These are phyloP conservation scores for Alternaria incomplexa DNA, from an alignment of 2,329 filamentous ascomycete species.

Conservation along the genomic window DNA sequence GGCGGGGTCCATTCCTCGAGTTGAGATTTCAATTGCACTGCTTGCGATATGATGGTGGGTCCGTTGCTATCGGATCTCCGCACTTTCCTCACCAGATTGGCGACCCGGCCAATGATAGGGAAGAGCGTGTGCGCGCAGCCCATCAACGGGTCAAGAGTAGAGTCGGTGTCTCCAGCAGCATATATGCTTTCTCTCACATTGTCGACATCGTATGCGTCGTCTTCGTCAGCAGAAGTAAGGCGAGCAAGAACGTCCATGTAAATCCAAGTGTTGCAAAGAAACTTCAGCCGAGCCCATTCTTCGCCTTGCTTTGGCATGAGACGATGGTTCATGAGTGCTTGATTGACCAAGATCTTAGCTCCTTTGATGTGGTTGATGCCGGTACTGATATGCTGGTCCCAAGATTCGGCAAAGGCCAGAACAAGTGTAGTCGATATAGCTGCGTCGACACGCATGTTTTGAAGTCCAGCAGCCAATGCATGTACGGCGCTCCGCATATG, in stretches of 20 bases:
- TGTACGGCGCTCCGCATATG: constrained; percentile 71
- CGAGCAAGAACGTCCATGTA: constrained; percentile 77
- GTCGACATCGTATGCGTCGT: constrained; percentile 61
- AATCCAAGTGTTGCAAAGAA: constrained; percentile 74
- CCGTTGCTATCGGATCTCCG: constrained; percentile 62
- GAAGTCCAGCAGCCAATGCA: constrained; percentile 64
- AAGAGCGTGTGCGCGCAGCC: constrained; percentile 72
- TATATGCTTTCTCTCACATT: constrained; percentile 46
- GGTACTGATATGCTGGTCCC: constrained; percentile 72
- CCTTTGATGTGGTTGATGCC: constrained; percentile 73
- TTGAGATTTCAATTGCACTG: constrained; percentile 65
- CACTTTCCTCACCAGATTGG: constrained; percentile 69
- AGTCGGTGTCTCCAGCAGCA: constrained; percentile 46
- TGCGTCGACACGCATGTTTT: constrained; percentile 68
- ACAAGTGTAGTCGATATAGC: constrained; percentile 73
- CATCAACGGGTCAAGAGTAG: constrained; percentile 73
- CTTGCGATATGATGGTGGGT: constrained; percentile 66
- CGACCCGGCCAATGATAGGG: constrained; percentile 70
- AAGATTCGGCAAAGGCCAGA: constrained; percentile 72
- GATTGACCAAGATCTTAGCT: constrained; percentile 67
- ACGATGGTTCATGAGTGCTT: constrained; percentile 60
- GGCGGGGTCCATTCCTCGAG: constrained; percentile 68
- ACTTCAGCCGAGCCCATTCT: constrained; percentile 61
- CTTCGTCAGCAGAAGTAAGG: constrained; percentile 67
- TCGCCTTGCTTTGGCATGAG: constrained; percentile 50